Base-by-base conservation (phyloP, 2,329 filamentous ascomycete genomes). In the Aspergillus sp. region DNA sequence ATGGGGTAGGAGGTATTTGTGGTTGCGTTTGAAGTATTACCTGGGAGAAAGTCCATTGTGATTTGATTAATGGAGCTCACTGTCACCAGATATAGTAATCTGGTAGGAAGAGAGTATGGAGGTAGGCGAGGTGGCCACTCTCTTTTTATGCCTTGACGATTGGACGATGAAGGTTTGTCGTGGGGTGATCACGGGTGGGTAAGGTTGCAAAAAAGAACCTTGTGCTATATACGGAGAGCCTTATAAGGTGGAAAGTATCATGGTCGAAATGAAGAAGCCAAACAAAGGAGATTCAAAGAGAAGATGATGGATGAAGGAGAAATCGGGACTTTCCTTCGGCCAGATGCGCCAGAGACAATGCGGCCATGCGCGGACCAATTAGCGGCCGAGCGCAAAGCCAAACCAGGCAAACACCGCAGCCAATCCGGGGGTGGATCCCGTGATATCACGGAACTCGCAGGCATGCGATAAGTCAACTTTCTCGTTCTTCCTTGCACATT, bases 41-140 rank as follows among this genome's bases (percentile, higher is more conserved):
- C 62, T 25, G 62, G 62, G 17, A 66, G 58, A 23, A 61, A 64
- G 5, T 66, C 64, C 64, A 66, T 66, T 23, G 25, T 60, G 39
- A 13, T 32, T 32, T 30, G 19, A 15, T 28, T 30, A 12, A 17
- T 38, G 17, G 41, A 12, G 32, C 53, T 43, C 30, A 15, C 25
- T 28, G 23, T 52, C 21, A 36, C 32, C 32, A 36, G 32, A 36
- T 36, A 1, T 36, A 28, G 9, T 30, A 45, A 19, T 23, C 41
- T 13, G 41, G 5, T 45, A 23, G 21, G 13, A 23, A 47, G 19
- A 36, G 32, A 36, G 45, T 28, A 28, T 8, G 12, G 8, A 48
- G 23, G 45, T 6, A 21, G 45, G 45, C 25, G 39, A 25, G 45
- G 45, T 23, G 19, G 15, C 25, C 19, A 23, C 13, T 25, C 25